These are phyloP conservation scores for Nakazawaea holstii DNA, from an alignment of 805 yeast species.

Conservation along the genomic window DNA sequence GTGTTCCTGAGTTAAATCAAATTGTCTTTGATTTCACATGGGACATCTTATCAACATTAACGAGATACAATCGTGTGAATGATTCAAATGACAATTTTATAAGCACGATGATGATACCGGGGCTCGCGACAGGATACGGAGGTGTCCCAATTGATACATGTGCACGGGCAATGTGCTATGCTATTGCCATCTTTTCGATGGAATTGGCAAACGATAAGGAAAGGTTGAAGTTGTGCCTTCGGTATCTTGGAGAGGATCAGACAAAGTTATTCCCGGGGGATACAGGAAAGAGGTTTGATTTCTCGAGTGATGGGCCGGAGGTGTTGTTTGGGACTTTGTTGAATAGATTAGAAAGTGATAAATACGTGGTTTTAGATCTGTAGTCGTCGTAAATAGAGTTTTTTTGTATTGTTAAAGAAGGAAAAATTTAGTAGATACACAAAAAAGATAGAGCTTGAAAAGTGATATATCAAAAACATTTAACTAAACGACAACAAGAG, in stretches of 20 bases:
- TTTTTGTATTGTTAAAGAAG: too few relatives aligned
- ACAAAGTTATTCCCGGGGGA: background rate
- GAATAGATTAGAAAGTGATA: too few relatives aligned
- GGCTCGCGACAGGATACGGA: conserved; percentile 36
- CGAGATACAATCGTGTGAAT: conserved; percentile 1
- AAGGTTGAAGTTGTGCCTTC: background rate
- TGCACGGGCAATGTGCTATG: conserved; percentile 24
- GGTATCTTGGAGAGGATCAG: background rate
- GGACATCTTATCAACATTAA: conserved; percentile 25
- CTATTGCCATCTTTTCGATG: background rate
- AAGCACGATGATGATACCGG: conserved; percentile 27
- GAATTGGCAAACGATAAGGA: background rate
- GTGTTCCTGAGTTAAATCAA: conserved; percentile 9
- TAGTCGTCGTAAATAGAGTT: too few relatives aligned
- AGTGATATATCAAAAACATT: too few relatives aligned
- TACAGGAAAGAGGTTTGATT: background rate
- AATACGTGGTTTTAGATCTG: too few relatives aligned
- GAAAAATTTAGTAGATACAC: too few relatives aligned
- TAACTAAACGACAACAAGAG: background rate
- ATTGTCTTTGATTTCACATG: conserved; percentile 33
- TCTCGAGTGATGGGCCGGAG: background rate
- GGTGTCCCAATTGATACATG: conserved; percentile 24
- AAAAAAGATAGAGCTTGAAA: background rate
- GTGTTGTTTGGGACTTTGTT: background rate
- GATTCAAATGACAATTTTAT: conserved; percentile 15